phyloP scores from a whole-genome alignment of 805 yeast species.

The Ogataea parapolymorpha region DNA sequence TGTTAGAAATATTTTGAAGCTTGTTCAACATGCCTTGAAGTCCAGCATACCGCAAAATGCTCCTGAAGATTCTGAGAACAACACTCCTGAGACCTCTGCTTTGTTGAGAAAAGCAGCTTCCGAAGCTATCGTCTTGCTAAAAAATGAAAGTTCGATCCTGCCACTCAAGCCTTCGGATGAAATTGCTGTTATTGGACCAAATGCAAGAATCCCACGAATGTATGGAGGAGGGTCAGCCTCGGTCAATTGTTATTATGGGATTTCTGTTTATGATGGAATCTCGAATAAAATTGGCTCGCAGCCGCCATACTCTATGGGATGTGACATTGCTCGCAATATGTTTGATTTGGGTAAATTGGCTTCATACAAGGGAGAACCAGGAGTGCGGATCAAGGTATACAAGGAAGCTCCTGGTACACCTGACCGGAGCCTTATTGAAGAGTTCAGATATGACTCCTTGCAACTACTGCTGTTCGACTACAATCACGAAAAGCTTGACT shows the following conservation, averaged over 20 bases:
- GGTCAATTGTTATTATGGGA: conserved; percentile 22
- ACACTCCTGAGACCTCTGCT: conserved; percentile 46
- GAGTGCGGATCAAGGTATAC: conserved; percentile 30
- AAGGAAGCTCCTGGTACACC: conserved; percentile 24
- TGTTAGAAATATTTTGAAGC: conserved; percentile 45
- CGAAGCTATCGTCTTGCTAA: conserved; percentile 55
- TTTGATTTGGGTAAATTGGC: conserved; percentile 16
- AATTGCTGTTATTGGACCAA: conserved; percentile 59
- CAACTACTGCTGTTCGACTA: conserved; percentile 25
- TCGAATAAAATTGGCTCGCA: conserved; percentile 22
- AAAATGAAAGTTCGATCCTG: conserved; percentile 44
- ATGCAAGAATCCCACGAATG: conserved; percentile 46
- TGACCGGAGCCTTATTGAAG: conserved; percentile 29
- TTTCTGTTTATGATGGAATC: conserved; percentile 17
- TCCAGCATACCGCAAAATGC: conserved; percentile 43
- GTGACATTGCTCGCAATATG: conserved; percentile 23
- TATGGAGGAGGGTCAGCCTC: conserved; percentile 67
- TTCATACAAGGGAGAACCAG: conserved; percentile 23
- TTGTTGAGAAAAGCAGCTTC: conserved; percentile 43
- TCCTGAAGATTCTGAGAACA: conserved; percentile 38
- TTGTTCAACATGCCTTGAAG: conserved; percentile 43
- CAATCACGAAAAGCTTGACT: conserved; percentile 17
- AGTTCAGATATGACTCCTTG: conserved; percentile 20
- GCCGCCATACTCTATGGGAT: conserved; percentile 35
- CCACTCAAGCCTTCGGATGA: conserved; percentile 44